Conservation (phyloP, 768 basidiomycete species). For the Tulasnella sp. region DNA sequence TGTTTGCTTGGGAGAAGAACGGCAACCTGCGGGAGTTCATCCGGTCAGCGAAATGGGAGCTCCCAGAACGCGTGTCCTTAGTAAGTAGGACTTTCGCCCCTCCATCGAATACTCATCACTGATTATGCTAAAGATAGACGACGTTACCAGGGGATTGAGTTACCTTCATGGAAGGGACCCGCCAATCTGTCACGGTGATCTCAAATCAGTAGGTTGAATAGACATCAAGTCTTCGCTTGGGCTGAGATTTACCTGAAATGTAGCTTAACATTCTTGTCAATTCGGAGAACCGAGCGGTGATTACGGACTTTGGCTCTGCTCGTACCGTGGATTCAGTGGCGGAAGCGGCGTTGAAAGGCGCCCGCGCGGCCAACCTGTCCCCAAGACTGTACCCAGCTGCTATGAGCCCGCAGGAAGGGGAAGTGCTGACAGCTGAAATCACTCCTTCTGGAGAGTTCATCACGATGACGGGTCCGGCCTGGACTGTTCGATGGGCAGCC, state of each 20-base stretch:
- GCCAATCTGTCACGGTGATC: not conserved
- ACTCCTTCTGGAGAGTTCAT: not conserved
- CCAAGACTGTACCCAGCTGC: not conserved
- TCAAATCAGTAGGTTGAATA: not conserved
- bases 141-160: not conserved
- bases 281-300: not conserved
- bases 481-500: not conserved
- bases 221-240: not conserved
- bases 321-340: not conserved
- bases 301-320: not conserved
- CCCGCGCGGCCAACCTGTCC: not conserved
- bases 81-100: not conserved
- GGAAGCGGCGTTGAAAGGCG: not conserved
- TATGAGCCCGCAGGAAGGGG: not conserved
- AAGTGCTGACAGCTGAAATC: not conserved
- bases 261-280: not conserved
- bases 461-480: not conserved
- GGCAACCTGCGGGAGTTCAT: constrained; percentile 2
- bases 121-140: not conserved
- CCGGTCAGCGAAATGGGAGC: not conserved
- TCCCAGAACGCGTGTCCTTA: not conserved
- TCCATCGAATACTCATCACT: not conserved
- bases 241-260: not conserved
- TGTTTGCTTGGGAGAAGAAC: not conserved
- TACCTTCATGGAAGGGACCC: not conserved